phyloP scores from a whole-genome alignment of 2,329 filamentous ascomycete species.

The Sporothrix phasma region DNA sequence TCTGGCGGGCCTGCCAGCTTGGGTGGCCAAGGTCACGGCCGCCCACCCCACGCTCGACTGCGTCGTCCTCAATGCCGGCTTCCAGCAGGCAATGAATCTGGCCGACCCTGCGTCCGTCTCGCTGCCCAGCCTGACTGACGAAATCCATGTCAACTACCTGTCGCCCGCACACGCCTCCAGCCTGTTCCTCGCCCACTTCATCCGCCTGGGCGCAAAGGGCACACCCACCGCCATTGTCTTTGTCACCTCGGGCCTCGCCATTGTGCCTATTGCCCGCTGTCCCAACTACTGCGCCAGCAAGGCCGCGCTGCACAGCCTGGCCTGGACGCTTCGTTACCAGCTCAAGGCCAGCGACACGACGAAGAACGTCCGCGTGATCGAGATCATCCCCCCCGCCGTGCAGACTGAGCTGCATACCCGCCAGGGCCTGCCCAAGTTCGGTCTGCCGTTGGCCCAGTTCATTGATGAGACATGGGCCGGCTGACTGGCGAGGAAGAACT shows the following conservation, averaged over 20 bases:
- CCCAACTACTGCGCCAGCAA: conserved; percentile 46
- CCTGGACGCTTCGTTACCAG: conserved; percentile 24
- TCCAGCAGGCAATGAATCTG: conserved; percentile 41
- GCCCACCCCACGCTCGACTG: conserved; percentile 42
- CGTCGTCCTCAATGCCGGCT: conserved; percentile 47
- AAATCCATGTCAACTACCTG: conserved; percentile 16
- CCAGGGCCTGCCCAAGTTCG: conserved; percentile 27
- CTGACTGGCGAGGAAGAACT: conserved; percentile 31
- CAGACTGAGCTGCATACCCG: conserved; percentile 40
- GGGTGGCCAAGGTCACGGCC: conserved; percentile 30
- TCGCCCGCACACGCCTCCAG: conserved; percentile 21
- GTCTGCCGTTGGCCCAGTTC: conserved; percentile 25
- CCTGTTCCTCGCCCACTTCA: conserved; percentile 21
- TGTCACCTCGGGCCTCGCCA: conserved; percentile 28
- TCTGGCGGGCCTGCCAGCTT: conserved; percentile 31
- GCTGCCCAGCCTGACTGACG: conserved; percentile 28
- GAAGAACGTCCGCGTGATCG: conserved; percentile 32
- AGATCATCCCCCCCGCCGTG: conserved; percentile 39
- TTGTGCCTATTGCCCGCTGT: conserved; percentile 37
- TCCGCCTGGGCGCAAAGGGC: conserved; percentile 27
- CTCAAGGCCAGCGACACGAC: conserved; percentile 27
- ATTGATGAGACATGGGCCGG: conserved; percentile 35
- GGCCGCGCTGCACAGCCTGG: conserved; percentile 36
- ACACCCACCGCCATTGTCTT: conserved; percentile 19
- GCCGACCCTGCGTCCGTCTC: conserved; percentile 29